A percentile compares a stretch with the other conserved stretches of the same genome.
Conservation (phyloP, 1,284 basidiomycete species). For the Puccinia hordei region DNA sequence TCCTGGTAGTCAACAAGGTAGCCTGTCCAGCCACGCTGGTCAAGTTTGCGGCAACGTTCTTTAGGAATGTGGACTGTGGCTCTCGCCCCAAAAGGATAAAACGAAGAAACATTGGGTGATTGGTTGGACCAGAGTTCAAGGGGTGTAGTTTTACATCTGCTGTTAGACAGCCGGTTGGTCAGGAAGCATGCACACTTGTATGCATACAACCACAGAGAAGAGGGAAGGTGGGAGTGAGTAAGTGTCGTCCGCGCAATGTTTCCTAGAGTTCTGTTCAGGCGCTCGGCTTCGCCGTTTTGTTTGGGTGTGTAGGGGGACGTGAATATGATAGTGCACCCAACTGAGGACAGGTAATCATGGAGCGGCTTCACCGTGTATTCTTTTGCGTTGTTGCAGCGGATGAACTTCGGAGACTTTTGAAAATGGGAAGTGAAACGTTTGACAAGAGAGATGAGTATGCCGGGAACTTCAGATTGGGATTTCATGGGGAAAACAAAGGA, state of each 20-base stretch:
- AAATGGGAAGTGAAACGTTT: neutral
- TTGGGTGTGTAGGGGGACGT: slow-evolving; percentile 10
- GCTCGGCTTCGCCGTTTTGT: slow-evolving; percentile 25
- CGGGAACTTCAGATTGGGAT: neutral
- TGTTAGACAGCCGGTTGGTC: slow-evolving; percentile 9
- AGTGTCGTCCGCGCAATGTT: slow-evolving; percentile 13
- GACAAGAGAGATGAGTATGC: neutral
- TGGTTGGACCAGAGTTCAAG: neutral
- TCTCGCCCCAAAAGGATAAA: slow-evolving; percentile 2
- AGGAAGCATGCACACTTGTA: slow-evolving; percentile 4
- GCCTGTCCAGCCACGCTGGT: neutral
- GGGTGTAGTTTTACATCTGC: neutral
- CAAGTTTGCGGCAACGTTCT: slow-evolving; percentile 6
- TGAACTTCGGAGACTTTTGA: neutral
- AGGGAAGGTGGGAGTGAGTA: neutral
- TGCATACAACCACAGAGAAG: slow-evolving; percentile 2
- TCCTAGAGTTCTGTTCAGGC: slow-evolving; percentile 17
- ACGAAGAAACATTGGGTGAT: neutral
- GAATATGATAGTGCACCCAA: neutral
- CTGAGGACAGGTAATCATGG: neutral
- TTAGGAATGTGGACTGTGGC: slow-evolving; percentile 16
- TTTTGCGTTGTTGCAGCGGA: slow-evolving; percentile 9
- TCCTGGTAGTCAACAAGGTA: no score
- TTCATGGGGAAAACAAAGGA: slow-evolving; percentile 10
- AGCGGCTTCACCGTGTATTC: neutral